phyloP scores from a whole-genome alignment of 1,139 yeast species.

The Magnusiomyces tetraspermus region DNA sequence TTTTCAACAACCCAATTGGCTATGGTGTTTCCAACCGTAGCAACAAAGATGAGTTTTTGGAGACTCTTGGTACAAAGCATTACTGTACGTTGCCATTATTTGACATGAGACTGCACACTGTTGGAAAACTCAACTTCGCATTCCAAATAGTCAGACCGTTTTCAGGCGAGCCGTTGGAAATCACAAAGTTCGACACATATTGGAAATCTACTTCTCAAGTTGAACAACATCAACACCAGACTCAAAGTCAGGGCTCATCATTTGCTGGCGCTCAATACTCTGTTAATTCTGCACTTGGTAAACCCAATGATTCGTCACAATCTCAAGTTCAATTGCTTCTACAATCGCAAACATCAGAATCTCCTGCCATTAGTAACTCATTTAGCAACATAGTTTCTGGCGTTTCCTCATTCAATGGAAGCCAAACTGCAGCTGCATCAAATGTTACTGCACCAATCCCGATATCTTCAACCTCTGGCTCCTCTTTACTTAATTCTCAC shows the following conservation, averaged over 20 bases:
- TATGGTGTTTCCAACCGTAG: conserved; percentile 6
- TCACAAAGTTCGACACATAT: conserved; percentile 88
- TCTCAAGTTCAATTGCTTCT: conserved; percentile 14
- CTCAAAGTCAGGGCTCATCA: not conserved
- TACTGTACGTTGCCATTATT: conserved; percentile 57
- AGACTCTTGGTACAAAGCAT: conserved; percentile 31
- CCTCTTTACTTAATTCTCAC: conserved; percentile 1
- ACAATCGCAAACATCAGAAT: conserved; percentile 9
- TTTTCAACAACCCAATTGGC: conserved; percentile 34
- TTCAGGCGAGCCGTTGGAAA: conserved; percentile 73
- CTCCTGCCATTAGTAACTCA: conserved; percentile 8
- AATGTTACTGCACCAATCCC: conserved; percentile 5
- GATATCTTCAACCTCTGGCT: not conserved
- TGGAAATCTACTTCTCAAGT: conserved; percentile 77
- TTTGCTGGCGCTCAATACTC: not conserved
- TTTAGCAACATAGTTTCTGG: conserved; percentile 7
- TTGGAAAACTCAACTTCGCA: conserved; percentile 70
- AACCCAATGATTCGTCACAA: conserved; percentile 4
- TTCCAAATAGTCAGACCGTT: conserved; percentile 88
- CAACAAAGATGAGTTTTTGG: conserved; percentile 16
- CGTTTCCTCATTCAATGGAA: not conserved
- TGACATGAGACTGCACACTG: conserved; percentile 69
- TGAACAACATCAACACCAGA: conserved; percentile 19
- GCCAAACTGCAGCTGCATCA: conserved; percentile 5
- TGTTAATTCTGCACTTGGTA: not conserved